Evolutionary conservation across 371 early-diverging fungal species (phyloP), one percentile per base, ranked within the genome.

Genomic region (Mortierella sp.): DNA sequence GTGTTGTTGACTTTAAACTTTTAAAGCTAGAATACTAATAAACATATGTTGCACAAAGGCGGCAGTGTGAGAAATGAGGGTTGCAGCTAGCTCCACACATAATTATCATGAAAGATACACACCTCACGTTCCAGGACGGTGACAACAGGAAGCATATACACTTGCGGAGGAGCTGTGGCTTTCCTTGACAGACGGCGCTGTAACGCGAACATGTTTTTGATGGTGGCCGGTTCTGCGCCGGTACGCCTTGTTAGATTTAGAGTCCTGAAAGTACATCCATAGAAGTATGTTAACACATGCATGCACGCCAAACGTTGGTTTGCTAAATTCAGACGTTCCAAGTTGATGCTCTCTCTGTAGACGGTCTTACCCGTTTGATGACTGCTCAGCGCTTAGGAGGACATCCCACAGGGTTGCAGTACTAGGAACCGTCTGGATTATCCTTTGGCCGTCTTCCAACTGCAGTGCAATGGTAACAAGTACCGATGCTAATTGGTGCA

Each of bases 1-100:
- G 66, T 6, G 86, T 83, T n/a, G 83, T 84, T 14, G 54, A 50
- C 49, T 71, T 49, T 30, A 88, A 66, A 19, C 54, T 42, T 56
- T 69, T 57, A 21, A 84, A 73, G 2, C 83, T 78, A 8, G 56
- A 27, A 59, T 67, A 85, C 86, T 86, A 56, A 17, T 4, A 34
- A 1, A 6, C 2, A n/a, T 11, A 11, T 34, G 37, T 11, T 4
- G 37, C 7, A 56, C 21, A 32, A 24, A 39, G 41, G 17, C 19
- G 23, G 8, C 19, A 42, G 7, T 30, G 30, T 0, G 9, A 34
- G 17, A 14, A 27, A 21, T 21, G 19, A 44, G 44, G 8, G 21
- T 3, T 9, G n/a, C 2, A 44, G 15, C 37, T 24, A 5, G 17
- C 3, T n/a, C n/a, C n/a, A n/a, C n/a, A n/a, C 21, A 39, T 41